Percentiles rank a stretch among this genome's conserved stretches.
phyloP scores from a whole-genome alignment of 2,329 filamentous ascomycete genomes.

The Xylariaceae sp. region DNA sequence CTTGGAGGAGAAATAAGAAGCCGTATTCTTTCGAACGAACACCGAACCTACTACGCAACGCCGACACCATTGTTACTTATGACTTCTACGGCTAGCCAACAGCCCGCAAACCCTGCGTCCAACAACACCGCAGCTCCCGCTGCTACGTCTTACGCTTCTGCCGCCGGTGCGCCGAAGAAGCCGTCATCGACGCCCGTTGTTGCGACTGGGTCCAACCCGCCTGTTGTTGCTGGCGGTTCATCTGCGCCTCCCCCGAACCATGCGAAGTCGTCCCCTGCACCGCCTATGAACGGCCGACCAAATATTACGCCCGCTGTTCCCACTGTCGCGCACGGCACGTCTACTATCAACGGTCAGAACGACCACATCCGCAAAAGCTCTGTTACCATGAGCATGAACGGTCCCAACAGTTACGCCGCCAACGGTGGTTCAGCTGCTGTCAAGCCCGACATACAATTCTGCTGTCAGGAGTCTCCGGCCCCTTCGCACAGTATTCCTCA shows the following conservation, averaged over 20 bases:
- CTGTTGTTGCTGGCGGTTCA: slow-evolving; percentile 51
- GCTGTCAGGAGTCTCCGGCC: slow-evolving; percentile 65
- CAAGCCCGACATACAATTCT: slow-evolving; percentile 71
- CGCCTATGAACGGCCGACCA: slow-evolving; percentile 80
- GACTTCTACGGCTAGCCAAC: slow-evolving; percentile 55
- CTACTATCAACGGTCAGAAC: slow-evolving; percentile 62
- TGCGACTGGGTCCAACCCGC: slow-evolving; percentile 52
- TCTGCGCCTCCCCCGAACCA: slow-evolving; percentile 49
- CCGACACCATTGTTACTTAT: slow-evolving; percentile 42
- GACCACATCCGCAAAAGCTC: slow-evolving; percentile 79
- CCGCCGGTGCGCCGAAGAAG: slow-evolving; percentile 60
- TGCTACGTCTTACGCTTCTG: slow-evolving; percentile 61
- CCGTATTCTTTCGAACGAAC: background rate
- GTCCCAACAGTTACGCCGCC: slow-evolving; percentile 65
- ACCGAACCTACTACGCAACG: slow-evolving; percentile 4
- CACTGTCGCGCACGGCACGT: slow-evolving; percentile 56
- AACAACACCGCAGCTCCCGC: slow-evolving; percentile 51
- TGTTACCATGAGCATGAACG: slow-evolving; percentile 83
- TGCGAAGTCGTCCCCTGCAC: slow-evolving; percentile 61
- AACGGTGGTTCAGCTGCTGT: slow-evolving; percentile 64
- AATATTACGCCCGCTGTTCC: slow-evolving; percentile 65
- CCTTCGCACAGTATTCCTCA: slow-evolving; percentile 63
- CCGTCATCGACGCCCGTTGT: slow-evolving; percentile 54
- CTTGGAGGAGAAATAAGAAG: slow-evolving; percentile 16
- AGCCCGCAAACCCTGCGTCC: slow-evolving; percentile 51